These are phyloP conservation scores for Boletus fagicola DNA, from an alignment of 768 basidiomycete species.

Conservation along the genomic window DNA sequence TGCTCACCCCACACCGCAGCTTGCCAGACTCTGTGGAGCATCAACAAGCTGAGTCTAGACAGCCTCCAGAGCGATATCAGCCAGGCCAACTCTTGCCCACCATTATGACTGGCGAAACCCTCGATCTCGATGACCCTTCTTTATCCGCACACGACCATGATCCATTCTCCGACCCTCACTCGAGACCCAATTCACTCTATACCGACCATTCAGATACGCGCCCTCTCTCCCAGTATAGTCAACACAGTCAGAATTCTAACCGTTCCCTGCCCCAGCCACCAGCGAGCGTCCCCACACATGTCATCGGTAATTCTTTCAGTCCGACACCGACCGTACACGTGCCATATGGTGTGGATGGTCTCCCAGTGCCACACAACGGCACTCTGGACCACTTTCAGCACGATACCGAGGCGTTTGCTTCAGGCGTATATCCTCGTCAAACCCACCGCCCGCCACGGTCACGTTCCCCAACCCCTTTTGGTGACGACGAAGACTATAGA, in stretches of 20 bases:
- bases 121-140: constrained; percentile 45
- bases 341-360: constrained; percentile 17
- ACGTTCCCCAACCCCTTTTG: constrained; percentile 73
- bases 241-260: constrained; percentile 37
- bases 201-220: constrained; percentile 29
- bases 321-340: constrained; percentile 14
- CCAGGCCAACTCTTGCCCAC: constrained; percentile 61
- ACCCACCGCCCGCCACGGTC: constrained; percentile 56
- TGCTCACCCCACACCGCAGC: constrained; percentile 8
- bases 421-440: constrained; percentile 53
- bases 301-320: constrained; percentile 27
- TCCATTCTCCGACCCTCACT: constrained; percentile 28
- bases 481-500: constrained; percentile 70
- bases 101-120: constrained; percentile 64
- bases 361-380: constrained; percentile 35
- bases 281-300: constrained; percentile 8
- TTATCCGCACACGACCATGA: constrained; percentile 33
- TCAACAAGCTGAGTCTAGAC: constrained; percentile 3
- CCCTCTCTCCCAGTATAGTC: constrained; percentile 36
- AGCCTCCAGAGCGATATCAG: constrained; percentile 44
- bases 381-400: constrained; percentile 58
- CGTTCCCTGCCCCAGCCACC: constrained; percentile 30
- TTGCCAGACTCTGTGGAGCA: constrained; percentile 7
- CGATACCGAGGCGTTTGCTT: constrained; percentile 68
- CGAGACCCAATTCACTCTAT: constrained; percentile 26